A percentile compares a stretch with the other conserved stretches of the same genome.
Evolutionary conservation across 2,329 filamentous ascomycete species (phyloP).

Genomic region (Cyphellophora europaea): DNA sequence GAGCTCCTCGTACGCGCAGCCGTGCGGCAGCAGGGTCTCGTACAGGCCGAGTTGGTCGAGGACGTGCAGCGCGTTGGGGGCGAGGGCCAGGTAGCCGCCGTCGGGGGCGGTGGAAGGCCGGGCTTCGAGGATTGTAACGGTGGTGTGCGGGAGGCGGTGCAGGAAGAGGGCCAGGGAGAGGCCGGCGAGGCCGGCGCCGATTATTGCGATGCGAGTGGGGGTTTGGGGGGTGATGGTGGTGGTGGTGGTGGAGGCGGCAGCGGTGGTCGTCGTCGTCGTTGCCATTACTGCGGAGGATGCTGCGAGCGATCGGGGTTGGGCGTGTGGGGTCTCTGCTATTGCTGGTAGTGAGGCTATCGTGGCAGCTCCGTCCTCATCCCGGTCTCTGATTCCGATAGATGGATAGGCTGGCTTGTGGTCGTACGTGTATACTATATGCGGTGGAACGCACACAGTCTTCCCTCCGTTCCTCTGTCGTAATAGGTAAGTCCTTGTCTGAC

Average conservation of each 20-base stretch:
- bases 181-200: conserved; percentile 41
- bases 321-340: too few species aligned
- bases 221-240: neutral
- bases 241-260: neutral
- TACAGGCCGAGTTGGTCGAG: conserved; percentile 44
- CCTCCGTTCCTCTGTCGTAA: too few species aligned
- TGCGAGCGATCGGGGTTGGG: too few species aligned
- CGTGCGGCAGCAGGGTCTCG: conserved; percentile 32
- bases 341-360: too few species aligned
- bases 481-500: too few species aligned
- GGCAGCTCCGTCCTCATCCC: too few species aligned
- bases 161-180: conserved; percentile 48
- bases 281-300: too few species aligned
- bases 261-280: too few species aligned
- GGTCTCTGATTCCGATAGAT: too few species aligned
- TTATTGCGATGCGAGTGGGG: conserved; percentile 30
- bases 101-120: conserved; percentile 34
- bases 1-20: conserved; percentile 42
- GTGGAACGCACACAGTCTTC: too few species aligned
- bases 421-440: too few species aligned
- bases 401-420: too few species aligned
- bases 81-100: conserved; percentile 50
- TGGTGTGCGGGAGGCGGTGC: conserved; percentile 42
- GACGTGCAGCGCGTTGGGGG: conserved; percentile 47
- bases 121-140: conserved; percentile 43